These are phyloP conservation scores for Coemansia sp. DNA, from an alignment of 192 early-diverging fungal species.

Conservation along the genomic window DNA sequence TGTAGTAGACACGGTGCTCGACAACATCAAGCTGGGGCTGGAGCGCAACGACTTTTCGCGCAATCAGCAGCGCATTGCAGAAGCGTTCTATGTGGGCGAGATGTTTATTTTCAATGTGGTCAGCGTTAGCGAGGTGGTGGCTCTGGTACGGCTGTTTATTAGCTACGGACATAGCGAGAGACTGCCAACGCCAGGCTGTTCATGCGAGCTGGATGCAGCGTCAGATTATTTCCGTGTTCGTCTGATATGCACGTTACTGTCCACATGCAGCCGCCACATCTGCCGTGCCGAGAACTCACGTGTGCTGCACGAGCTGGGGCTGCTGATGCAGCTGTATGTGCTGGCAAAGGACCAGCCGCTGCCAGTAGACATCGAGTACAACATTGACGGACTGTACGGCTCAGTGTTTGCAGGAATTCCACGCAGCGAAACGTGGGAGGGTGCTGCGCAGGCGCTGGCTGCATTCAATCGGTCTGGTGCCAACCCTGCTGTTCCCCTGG, in stretches of 20 bases:
- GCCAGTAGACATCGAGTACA: constrained; percentile 88
- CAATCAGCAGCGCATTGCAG: constrained; percentile 85
- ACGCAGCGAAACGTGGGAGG: constrained; percentile 64
- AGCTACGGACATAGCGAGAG: constrained; percentile 77
- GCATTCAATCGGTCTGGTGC: constrained; percentile 26
- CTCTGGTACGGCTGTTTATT: constrained; percentile 79
- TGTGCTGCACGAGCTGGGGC: constrained; percentile 57
- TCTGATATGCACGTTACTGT: constrained; percentile 79
- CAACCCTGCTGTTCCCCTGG: background rate
- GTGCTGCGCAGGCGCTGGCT: constrained; percentile 65
- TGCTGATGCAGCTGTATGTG: constrained; percentile 89
- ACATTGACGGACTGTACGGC: constrained; percentile 78
- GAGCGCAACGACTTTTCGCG: constrained; percentile 92
- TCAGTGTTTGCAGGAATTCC: constrained; percentile 58
- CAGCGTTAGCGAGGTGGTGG: constrained; percentile 74
- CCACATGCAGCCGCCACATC: constrained; percentile 78
- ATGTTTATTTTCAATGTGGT: constrained; percentile 89
- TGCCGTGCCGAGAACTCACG: constrained; percentile 54
- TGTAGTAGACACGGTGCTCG: constrained; percentile 83
- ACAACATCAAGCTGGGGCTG: constrained; percentile 83
- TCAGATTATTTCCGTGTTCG: constrained; percentile 92
- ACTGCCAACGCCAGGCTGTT: constrained; percentile 52
- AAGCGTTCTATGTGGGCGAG: constrained; percentile 84
- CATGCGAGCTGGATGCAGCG: constrained; percentile 70
- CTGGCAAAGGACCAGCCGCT: constrained; percentile 70